Evolutionary conservation across 2,329 filamentous ascomycete genomes (phyloP), one percentile per base, ranked within the genome.

Genomic region (Claviceps cyperi): DNA sequence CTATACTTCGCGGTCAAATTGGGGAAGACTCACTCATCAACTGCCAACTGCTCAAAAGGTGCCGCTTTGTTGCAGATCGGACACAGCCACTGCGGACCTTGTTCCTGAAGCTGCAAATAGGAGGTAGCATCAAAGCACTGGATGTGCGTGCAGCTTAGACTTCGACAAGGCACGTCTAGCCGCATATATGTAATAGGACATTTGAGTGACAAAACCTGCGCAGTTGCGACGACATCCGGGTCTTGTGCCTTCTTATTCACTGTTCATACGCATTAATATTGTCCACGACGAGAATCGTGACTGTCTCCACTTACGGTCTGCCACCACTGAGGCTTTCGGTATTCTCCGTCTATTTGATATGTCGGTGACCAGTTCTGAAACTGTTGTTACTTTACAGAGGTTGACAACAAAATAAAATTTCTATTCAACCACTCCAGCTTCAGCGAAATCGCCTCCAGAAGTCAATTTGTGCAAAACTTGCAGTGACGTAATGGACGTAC

Each of bases 51-150:
- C 47, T 91, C 84, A 64, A 87, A 98, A 0, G 82, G 80, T 1
- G 89, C 83, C 0, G 78, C 68, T 60, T 90, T 94, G 66, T 84
- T 91, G 70, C 92, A 98, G 21, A 96, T 83, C 0, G 92, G 92
- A 60, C 92, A 98, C n/a, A 81, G 75, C 92, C 92, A 98, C 17
- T 92, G 94, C 0, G 92, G 92, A 0, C 88, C 91, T 69, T 98
- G 92, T 63, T 97, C 89, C 63, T 97, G 91, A 28, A 98, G 70
- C 59, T 95, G 87, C 19, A 98, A 74, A 62, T 96, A 98, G 2
- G 88, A 94, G 3, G 80, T 83, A 3, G 86, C 91, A 64, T 98
- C 92, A 58, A 97, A 98, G 63, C 92, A 98, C 62, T 94, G 88
- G 24, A 92, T 86, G 64, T 98, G 92, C 3, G 79, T 83, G 68